Conservation (phyloP, 495 filamentous ascomycete species). For the Penicillium canescens region DNA sequence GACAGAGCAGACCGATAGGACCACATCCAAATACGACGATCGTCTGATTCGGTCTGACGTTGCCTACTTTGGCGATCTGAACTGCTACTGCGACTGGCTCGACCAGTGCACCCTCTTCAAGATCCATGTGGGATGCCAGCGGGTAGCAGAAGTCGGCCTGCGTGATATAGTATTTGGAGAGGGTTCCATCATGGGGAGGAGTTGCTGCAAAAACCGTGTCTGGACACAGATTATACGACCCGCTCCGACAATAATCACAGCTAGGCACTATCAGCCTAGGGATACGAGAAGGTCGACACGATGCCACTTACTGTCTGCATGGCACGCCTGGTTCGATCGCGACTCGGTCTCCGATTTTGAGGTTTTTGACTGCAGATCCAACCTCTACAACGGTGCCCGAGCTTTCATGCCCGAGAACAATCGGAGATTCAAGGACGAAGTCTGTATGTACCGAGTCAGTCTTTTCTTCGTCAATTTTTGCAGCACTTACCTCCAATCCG, state of each 20-base stretch:
- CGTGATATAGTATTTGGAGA: slow-evolving; percentile 74
- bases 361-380: slow-evolving; percentile 53
- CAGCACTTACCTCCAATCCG: slow-evolving; percentile 59
- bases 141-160: slow-evolving; percentile 81
- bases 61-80: slow-evolving; percentile 70
- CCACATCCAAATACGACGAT: slow-evolving; percentile 87
- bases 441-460: slow-evolving; percentile 18
- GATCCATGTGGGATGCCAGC: slow-evolving; percentile 65
- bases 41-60: slow-evolving; percentile 66
- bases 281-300: neutral
- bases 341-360: slow-evolving; percentile 67
- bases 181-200: slow-evolving; percentile 76
- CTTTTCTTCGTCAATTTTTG: neutral
- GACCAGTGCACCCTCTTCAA: slow-evolving; percentile 82
- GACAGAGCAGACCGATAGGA: slow-evolving; percentile 80
- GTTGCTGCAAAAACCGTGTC: slow-evolving; percentile 85
- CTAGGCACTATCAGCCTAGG: slow-evolving; percentile 3
- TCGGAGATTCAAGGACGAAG: slow-evolving; percentile 67
- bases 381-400: slow-evolving; percentile 62
- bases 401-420: slow-evolving; percentile 70
- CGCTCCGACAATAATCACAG: slow-evolving; percentile 43
- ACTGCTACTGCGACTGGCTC: slow-evolving; percentile 84
- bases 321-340: slow-evolving; percentile 82
- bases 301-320: slow-evolving; percentile 50
- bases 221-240: slow-evolving; percentile 44